Evolutionary conservation across 1,284 basidiomycete genomes (phyloP).

Genomic region (Puccinia novopanici): DNA sequence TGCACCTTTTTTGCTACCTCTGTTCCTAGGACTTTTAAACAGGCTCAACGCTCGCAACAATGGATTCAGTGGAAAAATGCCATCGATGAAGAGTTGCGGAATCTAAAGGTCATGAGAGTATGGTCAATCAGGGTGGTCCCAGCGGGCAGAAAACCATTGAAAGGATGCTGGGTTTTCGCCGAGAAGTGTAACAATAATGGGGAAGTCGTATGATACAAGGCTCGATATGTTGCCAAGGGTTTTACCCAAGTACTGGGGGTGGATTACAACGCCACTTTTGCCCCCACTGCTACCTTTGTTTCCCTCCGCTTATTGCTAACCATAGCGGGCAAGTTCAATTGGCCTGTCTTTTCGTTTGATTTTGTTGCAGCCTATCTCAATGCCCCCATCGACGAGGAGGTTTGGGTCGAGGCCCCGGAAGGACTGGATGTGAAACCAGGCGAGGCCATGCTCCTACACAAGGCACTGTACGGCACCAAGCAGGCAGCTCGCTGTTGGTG

Average conservation of each 20-base stretch:
- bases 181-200: background rate
- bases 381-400: too few species aligned
- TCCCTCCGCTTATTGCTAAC: too few species aligned
- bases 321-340: too few species aligned
- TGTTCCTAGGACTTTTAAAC: background rate
- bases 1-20: background rate
- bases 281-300: too few species aligned
- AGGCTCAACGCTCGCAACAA: background rate
- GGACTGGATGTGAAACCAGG: too few species aligned
- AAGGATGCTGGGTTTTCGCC: background rate
- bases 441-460: too few species aligned
- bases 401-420: too few species aligned
- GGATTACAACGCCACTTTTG: too few species aligned
- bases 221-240: background rate
- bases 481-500: slow-evolving; percentile 15
- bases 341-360: too few species aligned
- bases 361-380: too few species aligned
- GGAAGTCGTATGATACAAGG: background rate
- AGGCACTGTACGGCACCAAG: slow-evolving; percentile 9
- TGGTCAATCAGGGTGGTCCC: background rate
- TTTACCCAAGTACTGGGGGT: too few species aligned
- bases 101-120: background rate
- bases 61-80: slow-evolving; percentile 1
- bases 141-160: background rate
- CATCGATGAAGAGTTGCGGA: background rate